phyloP scores from a whole-genome alignment of 2,329 filamentous ascomycete genomes.

The Calonectria pseudoturangicola region DNA sequence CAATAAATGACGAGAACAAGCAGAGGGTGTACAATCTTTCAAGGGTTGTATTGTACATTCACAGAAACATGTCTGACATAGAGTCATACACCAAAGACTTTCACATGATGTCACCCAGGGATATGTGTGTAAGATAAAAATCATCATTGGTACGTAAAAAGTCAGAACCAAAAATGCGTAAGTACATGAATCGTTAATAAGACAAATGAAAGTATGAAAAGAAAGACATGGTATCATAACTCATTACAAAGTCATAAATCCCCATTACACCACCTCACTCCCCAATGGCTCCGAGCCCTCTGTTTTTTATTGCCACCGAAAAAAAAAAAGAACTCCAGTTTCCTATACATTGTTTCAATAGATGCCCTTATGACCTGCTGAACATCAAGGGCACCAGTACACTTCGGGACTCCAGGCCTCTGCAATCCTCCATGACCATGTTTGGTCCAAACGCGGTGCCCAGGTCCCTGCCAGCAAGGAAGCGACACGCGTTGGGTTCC shows the following conservation, averaged over 20 bases:
- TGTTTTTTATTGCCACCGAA: conserved; percentile 12
- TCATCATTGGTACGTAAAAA: conserved; percentile 1
- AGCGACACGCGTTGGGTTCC: conserved; percentile 60
- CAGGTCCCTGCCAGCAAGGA: conserved; percentile 57
- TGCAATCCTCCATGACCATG: conserved; percentile 64
- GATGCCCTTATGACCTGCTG: conserved; percentile 62
- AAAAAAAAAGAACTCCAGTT: conserved; percentile 20
- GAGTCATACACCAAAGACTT: not conserved
- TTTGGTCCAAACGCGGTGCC: conserved; percentile 57
- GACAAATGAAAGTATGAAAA: conserved; percentile 45
- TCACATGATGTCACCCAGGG: not conserved
- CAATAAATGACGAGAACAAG: too few relatives aligned
- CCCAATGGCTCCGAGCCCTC: conserved; percentile 18
- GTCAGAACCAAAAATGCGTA: conserved; percentile 23
- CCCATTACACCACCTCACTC: conserved; percentile 36
- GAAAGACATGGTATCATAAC: conserved; percentile 50
- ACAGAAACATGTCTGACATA: not conserved
- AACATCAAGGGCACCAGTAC: conserved; percentile 77
- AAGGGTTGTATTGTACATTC: not conserved
- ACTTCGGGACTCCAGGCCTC: conserved; percentile 71
- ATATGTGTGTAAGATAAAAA: not conserved
- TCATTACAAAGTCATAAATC: conserved; percentile 57
- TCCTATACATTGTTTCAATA: conserved; percentile 23
- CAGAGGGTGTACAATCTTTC: too few relatives aligned
- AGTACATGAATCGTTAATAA: conserved; percentile 43